Percentiles rank a stretch among this genome's conserved stretches.
Evolutionary conservation across 2,329 filamentous ascomycete species (phyloP).

Genomic region (Fusarium pseudocircinatum): DNA sequence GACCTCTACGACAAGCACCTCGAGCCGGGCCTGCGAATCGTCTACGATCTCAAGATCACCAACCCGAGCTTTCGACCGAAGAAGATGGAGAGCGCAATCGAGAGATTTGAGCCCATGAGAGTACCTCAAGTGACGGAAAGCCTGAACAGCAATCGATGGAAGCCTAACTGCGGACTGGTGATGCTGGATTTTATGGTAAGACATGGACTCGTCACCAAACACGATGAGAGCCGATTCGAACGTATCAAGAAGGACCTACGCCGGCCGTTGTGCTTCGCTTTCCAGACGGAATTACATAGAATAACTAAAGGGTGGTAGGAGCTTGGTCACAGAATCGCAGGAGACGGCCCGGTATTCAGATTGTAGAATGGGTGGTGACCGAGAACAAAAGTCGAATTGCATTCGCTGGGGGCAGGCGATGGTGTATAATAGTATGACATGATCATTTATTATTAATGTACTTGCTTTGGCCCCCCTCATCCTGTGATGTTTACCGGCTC

Average conservation of each 20-base stretch:
- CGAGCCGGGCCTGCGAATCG: slow-evolving; percentile 51
- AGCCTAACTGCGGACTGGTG: slow-evolving; percentile 53
- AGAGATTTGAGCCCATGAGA: slow-evolving; percentile 42
- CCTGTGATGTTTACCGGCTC: background rate
- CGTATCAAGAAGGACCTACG: slow-evolving; percentile 38
- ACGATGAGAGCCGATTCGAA: slow-evolving; percentile 37
- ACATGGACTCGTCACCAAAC: slow-evolving; percentile 40
- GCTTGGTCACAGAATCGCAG: background rate
- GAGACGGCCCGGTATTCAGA: background rate
- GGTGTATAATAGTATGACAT: background rate
- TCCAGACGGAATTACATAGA: slow-evolving; percentile 19
- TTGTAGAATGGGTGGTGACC: background rate
- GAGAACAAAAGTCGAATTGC: background rate
- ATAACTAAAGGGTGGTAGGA: slow-evolving; percentile 18
- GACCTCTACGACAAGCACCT: slow-evolving; percentile 45
- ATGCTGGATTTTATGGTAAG: slow-evolving; percentile 51
- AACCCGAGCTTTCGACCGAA: slow-evolving; percentile 36
- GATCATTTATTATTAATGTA: background rate
- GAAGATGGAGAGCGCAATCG: slow-evolving; percentile 43
- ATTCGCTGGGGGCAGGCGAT: background rate
- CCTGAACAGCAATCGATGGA: slow-evolving; percentile 45
- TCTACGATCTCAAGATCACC: slow-evolving; percentile 48
- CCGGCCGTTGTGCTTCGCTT: slow-evolving; percentile 43
- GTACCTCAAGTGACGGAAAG: slow-evolving; percentile 45
- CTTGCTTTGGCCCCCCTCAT: background rate